A percentile compares a stretch with the other conserved stretches of the same genome.
Evolutionary conservation across 2,329 filamentous ascomycete genomes (phyloP).

Genomic region (Lachnellula hyalina): DNA sequence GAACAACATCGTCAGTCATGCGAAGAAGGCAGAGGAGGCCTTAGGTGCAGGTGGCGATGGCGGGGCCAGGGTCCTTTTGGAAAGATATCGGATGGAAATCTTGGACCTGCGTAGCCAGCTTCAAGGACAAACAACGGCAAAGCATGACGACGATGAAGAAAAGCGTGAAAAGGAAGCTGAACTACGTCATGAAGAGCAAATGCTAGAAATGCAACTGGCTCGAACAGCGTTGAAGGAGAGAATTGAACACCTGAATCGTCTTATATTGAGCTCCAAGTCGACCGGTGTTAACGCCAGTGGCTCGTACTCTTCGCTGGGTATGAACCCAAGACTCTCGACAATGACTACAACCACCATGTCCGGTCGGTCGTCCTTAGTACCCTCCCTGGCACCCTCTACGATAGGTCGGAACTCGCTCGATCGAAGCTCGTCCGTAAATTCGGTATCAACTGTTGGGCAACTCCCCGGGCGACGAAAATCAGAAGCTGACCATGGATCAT

Average conservation of each 20-base stretch:
- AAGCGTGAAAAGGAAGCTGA: conserved; percentile 73
- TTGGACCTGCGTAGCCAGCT: conserved; percentile 73
- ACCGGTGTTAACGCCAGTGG: conserved; percentile 82
- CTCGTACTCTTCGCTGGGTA: conserved; percentile 62
- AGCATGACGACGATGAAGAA: conserved; percentile 65
- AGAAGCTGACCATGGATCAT: conserved; percentile 21
- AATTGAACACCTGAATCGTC: conserved; percentile 91
- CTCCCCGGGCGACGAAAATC: conserved; percentile 22
- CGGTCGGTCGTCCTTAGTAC: conserved; percentile 63
- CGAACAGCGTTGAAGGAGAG: conserved; percentile 93
- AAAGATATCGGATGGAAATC: conserved; percentile 93
- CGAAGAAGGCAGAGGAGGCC: conserved; percentile 90
- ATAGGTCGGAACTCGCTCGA: conserved; percentile 43
- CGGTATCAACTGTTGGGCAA: conserved; percentile 35
- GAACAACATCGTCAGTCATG: conserved; percentile 96
- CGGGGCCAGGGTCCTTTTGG: conserved; percentile 78
- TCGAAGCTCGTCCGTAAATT: conserved; percentile 63
- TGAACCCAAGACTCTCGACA: conserved; percentile 55
- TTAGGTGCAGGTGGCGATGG: conserved; percentile 76
- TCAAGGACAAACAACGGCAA: conserved; percentile 70
- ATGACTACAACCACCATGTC: conserved; percentile 42
- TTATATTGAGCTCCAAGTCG: conserved; percentile 94
- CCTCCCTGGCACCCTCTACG: conserved; percentile 62
- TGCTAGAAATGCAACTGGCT: conserved; percentile 97
- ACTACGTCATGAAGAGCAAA: conserved; percentile 89